phyloP scores from a whole-genome alignment of 2,329 filamentous ascomycete genomes.

The Botrytis hyacinthi region DNA sequence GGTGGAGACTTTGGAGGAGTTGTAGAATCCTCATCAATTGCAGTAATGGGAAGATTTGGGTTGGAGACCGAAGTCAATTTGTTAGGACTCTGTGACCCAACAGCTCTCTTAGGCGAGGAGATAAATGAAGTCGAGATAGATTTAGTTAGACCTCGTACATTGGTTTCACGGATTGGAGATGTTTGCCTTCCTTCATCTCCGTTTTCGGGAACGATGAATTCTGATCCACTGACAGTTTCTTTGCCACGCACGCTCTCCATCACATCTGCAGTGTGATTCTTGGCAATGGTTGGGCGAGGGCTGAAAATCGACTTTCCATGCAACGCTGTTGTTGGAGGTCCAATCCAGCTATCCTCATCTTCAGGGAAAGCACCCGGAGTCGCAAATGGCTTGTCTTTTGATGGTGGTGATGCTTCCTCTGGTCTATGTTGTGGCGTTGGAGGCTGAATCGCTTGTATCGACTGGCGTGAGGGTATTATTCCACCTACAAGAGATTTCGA shows the following conservation, averaged over 20 bases:
- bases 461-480: constrained; percentile 26
- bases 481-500: constrained; percentile 38
- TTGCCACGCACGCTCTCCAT: constrained; percentile 57
- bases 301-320: constrained; percentile 41
- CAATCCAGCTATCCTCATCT: constrained; percentile 62
- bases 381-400: constrained; percentile 23
- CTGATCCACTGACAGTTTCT: constrained; percentile 48
- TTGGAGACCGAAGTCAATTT: constrained; percentile 63
- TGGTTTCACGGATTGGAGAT: constrained; percentile 36
- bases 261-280: constrained; percentile 60
- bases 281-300: constrained; percentile 54
- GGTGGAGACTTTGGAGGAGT: constrained; percentile 53
- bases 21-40: constrained; percentile 34
- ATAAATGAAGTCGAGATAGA: constrained; percentile 61
- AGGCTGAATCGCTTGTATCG: constrained; percentile 26
- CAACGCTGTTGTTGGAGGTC: constrained; percentile 44
- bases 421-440: constrained; percentile 23
- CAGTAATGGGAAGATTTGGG: constrained; percentile 54
- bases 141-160: constrained; percentile 54
- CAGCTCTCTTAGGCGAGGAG: constrained; percentile 45
- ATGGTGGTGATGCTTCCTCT: constrained; percentile 23
- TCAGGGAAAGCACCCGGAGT: constrained; percentile 62
- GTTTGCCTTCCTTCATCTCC: constrained; percentile 40
- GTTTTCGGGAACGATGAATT: constrained; percentile 46
- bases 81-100: constrained; percentile 43